Evolutionary conservation across 1,139 yeast genomes (phyloP), one percentile per base, ranked within the genome.

Genomic region (Debaryomyces robertsiae): DNA sequence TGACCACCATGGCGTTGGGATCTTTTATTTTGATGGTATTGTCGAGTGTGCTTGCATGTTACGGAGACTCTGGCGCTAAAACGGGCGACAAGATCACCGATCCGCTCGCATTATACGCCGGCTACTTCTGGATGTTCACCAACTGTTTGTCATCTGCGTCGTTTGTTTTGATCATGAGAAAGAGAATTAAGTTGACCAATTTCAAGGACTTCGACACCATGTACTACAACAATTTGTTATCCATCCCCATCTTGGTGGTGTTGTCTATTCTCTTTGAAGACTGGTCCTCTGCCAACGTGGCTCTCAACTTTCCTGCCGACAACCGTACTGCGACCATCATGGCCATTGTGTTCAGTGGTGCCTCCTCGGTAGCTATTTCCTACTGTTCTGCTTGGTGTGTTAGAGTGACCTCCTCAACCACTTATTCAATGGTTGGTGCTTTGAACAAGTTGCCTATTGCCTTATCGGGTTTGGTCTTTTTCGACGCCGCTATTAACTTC

Each of bases 371-470:
- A 43, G 97, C 95, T 68, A 93, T 94, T 61, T 90, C 98, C 35
- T 93, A 94, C 78, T 89, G 97, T 67, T 89, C 98, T 23, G 98
- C 97, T 47, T 93, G 98, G 98, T 93, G 98, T 80, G 96, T 93
- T 48, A 88, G 98, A 73, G 98, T 91, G 50, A 94, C 98, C 33
- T 89, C 97, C 14, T 90, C 98, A 25, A 93, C 98, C 45, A 93
- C 98, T 42, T 93, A 93, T 73, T 88, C 96, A 40, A 93, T 93
- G 98, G 98, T 93, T 49, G 98, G 98, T 62, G 98, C 98, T 41
- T 81, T 93, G 67, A 93, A 93, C 80, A 94, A 94, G 75, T 81
- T 93, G 59, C 98, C 98, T 58, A 89, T 94, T 59, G 98, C 98
- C 17, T 76, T 94, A 46, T 84, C 96, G 27, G 98, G 98, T 32